Percentiles rank a stretch among this genome's conserved stretches.
phyloP scores from a whole-genome alignment of 1,284 basidiomycete genomes.

The Tilletia indica region DNA sequence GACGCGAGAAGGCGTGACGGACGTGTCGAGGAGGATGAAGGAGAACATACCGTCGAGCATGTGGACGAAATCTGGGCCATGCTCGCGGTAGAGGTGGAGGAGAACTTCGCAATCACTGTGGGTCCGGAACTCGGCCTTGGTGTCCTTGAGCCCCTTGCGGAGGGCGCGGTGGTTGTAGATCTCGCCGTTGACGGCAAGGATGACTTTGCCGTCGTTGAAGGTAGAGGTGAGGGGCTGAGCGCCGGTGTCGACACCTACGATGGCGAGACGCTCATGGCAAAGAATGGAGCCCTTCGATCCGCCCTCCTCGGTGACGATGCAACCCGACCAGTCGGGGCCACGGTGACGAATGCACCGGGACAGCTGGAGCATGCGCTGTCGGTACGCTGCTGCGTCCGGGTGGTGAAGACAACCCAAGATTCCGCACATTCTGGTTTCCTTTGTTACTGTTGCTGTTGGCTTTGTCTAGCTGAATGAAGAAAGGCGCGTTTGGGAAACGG shows the following conservation, averaged over 20 bases:
- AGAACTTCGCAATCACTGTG: slow-evolving; percentile 99
- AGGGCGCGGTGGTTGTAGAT: slow-evolving; percentile 96
- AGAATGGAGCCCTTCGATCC: slow-evolving; percentile 50
- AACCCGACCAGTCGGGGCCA: slow-evolving; percentile 56
- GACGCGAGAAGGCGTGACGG: slow-evolving; percentile 79
- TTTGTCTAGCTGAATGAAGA: too few relatives aligned
- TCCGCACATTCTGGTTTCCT: slow-evolving; percentile 45
- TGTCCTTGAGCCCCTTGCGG: slow-evolving; percentile 64
- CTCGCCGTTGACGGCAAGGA: slow-evolving; percentile 95
- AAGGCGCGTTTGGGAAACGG: too few relatives aligned
- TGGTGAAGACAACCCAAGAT: slow-evolving; percentile 54
- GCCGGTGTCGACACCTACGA: slow-evolving; percentile 97
- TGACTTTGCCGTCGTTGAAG: slow-evolving; percentile 70
- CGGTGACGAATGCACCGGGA: slow-evolving; percentile 55
- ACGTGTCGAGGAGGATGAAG: slow-evolving; percentile 91
- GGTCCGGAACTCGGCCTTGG: slow-evolving; percentile 83
- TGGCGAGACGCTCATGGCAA: slow-evolving; percentile 69
- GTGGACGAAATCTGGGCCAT: slow-evolving; percentile 56
- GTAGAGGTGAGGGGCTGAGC: slow-evolving; percentile 90
- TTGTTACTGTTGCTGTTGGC: background rate
- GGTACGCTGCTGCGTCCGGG: slow-evolving; percentile 51
- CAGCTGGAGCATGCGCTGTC: slow-evolving; percentile 53
- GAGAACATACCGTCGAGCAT: slow-evolving; percentile 97
- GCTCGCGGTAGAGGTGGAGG: slow-evolving; percentile 61
- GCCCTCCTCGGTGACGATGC: slow-evolving; percentile 44